Evolutionary conservation across 139 green algal species (phyloP).

Genomic region (Astrephomene gubernaculifera): DNA sequence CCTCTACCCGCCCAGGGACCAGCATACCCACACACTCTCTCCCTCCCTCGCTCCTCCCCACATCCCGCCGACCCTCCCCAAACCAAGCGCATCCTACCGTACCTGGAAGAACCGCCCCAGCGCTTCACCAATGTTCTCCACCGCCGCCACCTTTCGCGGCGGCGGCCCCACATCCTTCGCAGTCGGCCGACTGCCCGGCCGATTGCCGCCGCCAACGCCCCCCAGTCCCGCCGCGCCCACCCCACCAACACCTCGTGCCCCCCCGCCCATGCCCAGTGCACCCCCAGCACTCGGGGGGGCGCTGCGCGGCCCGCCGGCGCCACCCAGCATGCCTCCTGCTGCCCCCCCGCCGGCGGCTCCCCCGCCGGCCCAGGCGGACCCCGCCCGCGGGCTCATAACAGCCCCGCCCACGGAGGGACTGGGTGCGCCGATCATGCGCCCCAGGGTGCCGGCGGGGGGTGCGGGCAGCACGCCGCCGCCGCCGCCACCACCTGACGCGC

Average conservation of each 20-base stretch:
- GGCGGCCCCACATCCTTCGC: neutral
- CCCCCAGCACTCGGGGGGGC: too few species aligned
- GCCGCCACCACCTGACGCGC: neutral
- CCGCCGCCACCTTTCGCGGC: slow-evolving; percentile 1
- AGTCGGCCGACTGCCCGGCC: neutral
- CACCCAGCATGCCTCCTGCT: too few species aligned
- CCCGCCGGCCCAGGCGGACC: too few species aligned
- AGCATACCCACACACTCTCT: too few species aligned
- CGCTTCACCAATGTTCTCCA: slow-evolving; percentile 2
- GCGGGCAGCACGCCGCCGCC: too few species aligned
- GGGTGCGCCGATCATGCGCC: slow-evolving; percentile 4
- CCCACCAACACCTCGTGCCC: neutral
- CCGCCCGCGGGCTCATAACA: neutral
- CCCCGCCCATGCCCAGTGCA: too few species aligned
- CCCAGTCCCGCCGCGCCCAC: neutral
- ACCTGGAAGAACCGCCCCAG: slow-evolving; percentile 33
- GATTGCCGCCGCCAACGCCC: neutral
- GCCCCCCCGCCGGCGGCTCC: too few species aligned
- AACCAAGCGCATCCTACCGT: neutral
- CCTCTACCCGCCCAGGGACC: too few species aligned
- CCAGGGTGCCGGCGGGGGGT: neutral
- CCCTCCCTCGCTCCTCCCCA: too few species aligned
- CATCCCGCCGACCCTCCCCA: neutral
- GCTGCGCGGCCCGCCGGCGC: neutral
- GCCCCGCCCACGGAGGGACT: neutral